Base-by-base conservation (phyloP, 2,329 filamentous ascomycete genomes). In the Simplicillium aogashimaense region DNA sequence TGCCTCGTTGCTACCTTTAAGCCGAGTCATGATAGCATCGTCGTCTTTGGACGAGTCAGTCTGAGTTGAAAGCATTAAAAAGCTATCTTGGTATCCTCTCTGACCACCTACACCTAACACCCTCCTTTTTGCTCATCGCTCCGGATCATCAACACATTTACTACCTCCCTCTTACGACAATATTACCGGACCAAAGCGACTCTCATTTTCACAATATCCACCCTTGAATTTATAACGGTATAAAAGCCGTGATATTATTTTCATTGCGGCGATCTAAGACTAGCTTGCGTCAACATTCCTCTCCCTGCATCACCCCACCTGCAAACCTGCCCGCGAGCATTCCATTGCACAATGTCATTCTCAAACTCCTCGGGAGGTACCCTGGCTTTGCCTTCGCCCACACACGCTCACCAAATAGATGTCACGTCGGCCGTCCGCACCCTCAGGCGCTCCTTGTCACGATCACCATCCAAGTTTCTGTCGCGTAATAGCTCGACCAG, bases 401-500 rank as follows among this genome's bases (percentile, higher is more conserved):
- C 85, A 36, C 81, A 86, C 53, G 78, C 79, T 45, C 85, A 86
- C 59, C 82, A 85, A 62, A 83, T 90, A 53, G 86, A 94, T 66
- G 79, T 86, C 48, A 82, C 84, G 45, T 80, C 85, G 38, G 82
- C 85, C 43, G 84, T 95, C 47, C 78, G 86, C 55, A 85, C 87
- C 53, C 70, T 95, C 43, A 77, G 89, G 48, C 84, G 87, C 51
- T 95, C 90, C 18, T 72, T 95, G 47, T 95, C 89, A 42, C 78
- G 88, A 52, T 95, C 90, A n/a, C 90, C 90, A 10, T 95, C 90
- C 28, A 94, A 92, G 60, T 90, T 92, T 42, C 66, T 94, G 29
- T 58, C 61, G 38, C 68, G 70, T 46, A 59, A 65, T 35, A 60
- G 60, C 35, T 73, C 72, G 1, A 65, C 70, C 45, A 63, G 58